Percentiles rank a stretch among this genome's conserved stretches.
Conservation (phyloP, 1,284 basidiomycete genomes). For the Papiliotrema fonsecae region DNA sequence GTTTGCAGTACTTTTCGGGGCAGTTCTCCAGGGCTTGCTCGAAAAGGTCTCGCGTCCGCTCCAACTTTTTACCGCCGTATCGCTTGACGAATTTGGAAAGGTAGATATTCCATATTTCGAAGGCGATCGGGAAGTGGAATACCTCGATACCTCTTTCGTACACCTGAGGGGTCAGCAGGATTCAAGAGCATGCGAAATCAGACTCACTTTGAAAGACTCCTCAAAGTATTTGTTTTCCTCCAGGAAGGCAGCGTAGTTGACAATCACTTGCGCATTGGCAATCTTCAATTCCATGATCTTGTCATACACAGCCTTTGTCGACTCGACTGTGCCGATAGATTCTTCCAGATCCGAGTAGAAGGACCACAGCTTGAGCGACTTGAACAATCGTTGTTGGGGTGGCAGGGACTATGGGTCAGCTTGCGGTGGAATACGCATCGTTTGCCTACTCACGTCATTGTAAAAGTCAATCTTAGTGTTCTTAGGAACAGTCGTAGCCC, state of each 20-base stretch:
- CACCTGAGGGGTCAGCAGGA: constrained; percentile 56
- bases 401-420: constrained; percentile 60
- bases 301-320: constrained; percentile 90
- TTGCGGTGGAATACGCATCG: neutral
- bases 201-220: constrained; percentile 84
- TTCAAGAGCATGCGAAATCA: neutral
- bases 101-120: constrained; percentile 99
- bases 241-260: constrained; percentile 95
- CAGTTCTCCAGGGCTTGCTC: constrained; percentile 97
- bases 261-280: constrained; percentile 95
- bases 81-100: constrained; percentile 94
- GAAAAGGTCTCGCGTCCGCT: constrained; percentile 91
- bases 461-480: constrained; percentile 90
- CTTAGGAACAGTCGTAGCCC: constrained; percentile 84
- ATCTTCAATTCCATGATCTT: constrained; percentile 95
- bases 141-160: constrained; percentile 97
- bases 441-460: constrained; percentile 68
- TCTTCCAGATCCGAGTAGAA: constrained; percentile 98
- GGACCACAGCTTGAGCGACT: constrained; percentile 97
- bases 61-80: constrained; percentile 90
- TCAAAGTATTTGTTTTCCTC: constrained; percentile 98
- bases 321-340: constrained; percentile 88
- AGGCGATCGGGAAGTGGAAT: constrained; percentile 96
- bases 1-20: constrained; percentile 89
- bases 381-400: constrained; percentile 88